These are phyloP conservation scores for Solanum medicagineum DNA, from an alignment of 257 asterid species.

Conservation along the genomic window DNA sequence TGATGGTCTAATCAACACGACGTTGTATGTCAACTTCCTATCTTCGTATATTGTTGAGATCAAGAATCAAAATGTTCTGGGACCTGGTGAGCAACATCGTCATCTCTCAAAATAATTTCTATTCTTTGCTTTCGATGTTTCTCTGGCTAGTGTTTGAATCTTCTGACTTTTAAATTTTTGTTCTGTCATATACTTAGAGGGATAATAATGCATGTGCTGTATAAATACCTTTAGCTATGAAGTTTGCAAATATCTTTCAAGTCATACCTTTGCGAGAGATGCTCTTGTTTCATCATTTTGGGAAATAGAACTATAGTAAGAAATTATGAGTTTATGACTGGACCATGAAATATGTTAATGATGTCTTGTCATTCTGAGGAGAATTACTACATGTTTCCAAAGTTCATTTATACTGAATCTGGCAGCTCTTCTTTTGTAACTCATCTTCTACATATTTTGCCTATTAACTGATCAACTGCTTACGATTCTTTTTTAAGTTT, in stretches of 20 bases:
- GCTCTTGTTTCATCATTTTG: not conserved
- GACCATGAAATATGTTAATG: not conserved
- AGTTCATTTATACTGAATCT: not conserved
- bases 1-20: constrained; percentile 68
- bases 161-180: not conserved
- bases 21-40: constrained; percentile 68
- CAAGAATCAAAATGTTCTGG: constrained; percentile 51
- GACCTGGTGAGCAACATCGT: constrained; percentile 69
- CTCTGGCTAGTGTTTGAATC: not conserved
- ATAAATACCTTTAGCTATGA: not conserved
- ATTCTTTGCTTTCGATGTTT: not conserved
- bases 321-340: not conserved
- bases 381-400: not conserved
- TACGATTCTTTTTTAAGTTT: not conserved
- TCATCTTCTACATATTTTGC: not conserved
- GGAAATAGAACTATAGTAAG: not conserved
- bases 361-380: not conserved
- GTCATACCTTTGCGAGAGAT: not conserved
- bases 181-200: not conserved
- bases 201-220: not conserved
- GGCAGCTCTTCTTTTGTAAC: not conserved
- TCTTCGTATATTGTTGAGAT: constrained; percentile 78
- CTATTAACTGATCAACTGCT: not conserved
- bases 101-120: not conserved
- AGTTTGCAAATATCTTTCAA: not conserved